A percentile compares a stretch with the other conserved stretches of the same genome.
Evolutionary conservation across 1,284 basidiomycete species (phyloP).

Genomic region (Malassezia globosa): DNA sequence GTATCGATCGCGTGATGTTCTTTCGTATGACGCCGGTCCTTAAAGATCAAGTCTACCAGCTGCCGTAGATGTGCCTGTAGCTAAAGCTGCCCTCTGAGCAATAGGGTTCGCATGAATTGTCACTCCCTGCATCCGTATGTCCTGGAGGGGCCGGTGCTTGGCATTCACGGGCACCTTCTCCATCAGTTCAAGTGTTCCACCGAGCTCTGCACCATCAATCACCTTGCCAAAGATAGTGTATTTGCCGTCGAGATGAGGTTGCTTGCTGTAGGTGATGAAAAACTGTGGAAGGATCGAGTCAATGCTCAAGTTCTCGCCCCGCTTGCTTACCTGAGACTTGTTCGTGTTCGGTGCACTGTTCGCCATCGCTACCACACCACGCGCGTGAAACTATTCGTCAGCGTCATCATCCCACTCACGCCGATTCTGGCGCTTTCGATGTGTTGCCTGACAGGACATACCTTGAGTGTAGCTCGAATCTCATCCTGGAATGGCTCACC

Average conservation of each 20-base stretch:
- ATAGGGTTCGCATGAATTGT: conserved; percentile 92
- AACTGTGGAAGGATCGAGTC: conserved; percentile 21
- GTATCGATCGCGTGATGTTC: neutral
- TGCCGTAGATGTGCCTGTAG: no score
- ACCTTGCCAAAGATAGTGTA: conserved; percentile 44
- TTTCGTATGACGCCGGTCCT: no score
- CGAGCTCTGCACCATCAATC: conserved; percentile 39
- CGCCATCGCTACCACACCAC: conserved; percentile 44
- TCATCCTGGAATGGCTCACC: conserved; percentile 92
- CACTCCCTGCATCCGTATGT: conserved; percentile 70
- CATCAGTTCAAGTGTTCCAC: conserved; percentile 29
- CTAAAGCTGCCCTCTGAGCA: conserved; percentile 53
- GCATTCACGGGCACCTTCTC: conserved; percentile 78
- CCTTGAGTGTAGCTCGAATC: conserved; percentile 52
- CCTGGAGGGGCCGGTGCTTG: conserved; percentile 74
- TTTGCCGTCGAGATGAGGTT: conserved; percentile 38
- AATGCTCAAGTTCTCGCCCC: no score
- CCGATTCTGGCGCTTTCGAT: conserved; percentile 11
- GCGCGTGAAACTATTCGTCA: conserved; percentile 30
- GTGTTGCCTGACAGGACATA: neutral
- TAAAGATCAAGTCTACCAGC: no score
- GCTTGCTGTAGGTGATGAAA: conserved; percentile 41
- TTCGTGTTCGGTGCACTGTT: conserved; percentile 44
- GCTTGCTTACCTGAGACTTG: conserved; percentile 19
- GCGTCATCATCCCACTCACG: no score